Evolutionary conservation across 2,329 filamentous ascomycete genomes (phyloP).

Genomic region (Xenoacremonium recifei): DNA sequence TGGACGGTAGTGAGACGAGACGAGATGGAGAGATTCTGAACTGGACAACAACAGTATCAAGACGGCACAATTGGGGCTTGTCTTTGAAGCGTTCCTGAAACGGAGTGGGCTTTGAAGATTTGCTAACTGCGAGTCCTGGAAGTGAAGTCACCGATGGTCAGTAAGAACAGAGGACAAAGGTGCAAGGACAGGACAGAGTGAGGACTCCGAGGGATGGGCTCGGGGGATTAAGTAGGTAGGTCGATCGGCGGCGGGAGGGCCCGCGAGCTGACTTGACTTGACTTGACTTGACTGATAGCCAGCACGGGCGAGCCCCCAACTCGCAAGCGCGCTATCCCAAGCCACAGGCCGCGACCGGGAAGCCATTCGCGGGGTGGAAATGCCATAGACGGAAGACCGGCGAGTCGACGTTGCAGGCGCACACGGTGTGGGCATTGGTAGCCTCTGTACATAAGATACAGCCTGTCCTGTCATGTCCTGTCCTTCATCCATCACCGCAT

Average conservation of each 20-base stretch:
- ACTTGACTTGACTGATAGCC: constrained; percentile 19
- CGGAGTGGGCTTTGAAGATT: constrained; percentile 21
- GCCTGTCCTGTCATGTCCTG: too few relatives aligned
- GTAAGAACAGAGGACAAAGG: background rate
- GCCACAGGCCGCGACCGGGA: constrained; percentile 12
- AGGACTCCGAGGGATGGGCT: constrained; percentile 5
- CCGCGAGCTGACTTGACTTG: constrained; percentile 8
- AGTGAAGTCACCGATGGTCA: constrained; percentile 18
- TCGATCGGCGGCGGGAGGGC: constrained; percentile 12
- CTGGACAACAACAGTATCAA: constrained; percentile 22
- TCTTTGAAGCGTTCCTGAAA: constrained; percentile 21
- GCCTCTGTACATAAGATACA: too few relatives aligned
- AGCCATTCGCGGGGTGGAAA: constrained; percentile 16
- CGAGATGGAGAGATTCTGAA: too few relatives aligned
- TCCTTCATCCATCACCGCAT: too few relatives aligned
- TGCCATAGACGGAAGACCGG: too few relatives aligned
- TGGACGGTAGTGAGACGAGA: too few relatives aligned
- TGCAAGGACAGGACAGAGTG: constrained; percentile 3
- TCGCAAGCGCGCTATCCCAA: background rate
- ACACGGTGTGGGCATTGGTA: too few relatives aligned
- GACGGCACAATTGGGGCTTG: constrained; percentile 20
- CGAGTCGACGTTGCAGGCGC: constrained; percentile 7
- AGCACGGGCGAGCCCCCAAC: too few relatives aligned
- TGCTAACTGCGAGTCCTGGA: constrained; percentile 20
- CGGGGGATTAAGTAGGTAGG: constrained; percentile 18